Percentiles rank a stretch among this genome's conserved stretches.
Conservation (phyloP, 2,329 filamentous ascomycete species). For the Epichloe elymi region DNA sequence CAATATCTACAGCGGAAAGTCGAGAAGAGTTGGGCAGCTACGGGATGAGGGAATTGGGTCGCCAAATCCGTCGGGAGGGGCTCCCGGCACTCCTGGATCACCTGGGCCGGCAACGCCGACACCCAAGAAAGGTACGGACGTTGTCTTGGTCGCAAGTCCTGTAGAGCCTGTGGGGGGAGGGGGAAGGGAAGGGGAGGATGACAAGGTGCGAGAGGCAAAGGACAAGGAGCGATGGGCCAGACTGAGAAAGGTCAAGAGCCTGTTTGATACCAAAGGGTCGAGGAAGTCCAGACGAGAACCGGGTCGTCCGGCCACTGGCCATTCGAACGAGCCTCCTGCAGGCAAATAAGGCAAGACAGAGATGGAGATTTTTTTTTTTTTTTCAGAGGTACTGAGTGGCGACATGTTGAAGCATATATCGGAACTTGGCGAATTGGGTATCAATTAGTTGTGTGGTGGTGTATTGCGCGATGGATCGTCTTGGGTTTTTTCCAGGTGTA, state of each 20-base stretch:
- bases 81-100: conserved; percentile 5
- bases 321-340: conserved; percentile 12
- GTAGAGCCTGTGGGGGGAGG: conserved; percentile 5
- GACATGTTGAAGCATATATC: background rate
- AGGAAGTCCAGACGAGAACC: conserved; percentile 35
- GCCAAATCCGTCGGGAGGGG: background rate
- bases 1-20: conserved; percentile 19
- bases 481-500: too few species aligned
- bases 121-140: background rate
- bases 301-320: conserved; percentile 28
- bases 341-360: background rate
- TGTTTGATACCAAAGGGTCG: conserved; percentile 52
- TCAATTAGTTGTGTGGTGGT: background rate
- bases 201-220: conserved; percentile 37
- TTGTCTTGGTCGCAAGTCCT: conserved; percentile 5
- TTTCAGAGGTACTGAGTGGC: background rate
- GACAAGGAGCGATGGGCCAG: conserved; percentile 65
- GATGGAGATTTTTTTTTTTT: background rate
- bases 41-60: background rate
- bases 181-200: conserved; percentile 23
- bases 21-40: conserved; percentile 12
- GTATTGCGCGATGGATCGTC: background rate
- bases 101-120: conserved; percentile 8
- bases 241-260: conserved; percentile 55
- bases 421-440: background rate